Conservation (phyloP, 78 protist species). For the Bigelowiella natans region DNA sequence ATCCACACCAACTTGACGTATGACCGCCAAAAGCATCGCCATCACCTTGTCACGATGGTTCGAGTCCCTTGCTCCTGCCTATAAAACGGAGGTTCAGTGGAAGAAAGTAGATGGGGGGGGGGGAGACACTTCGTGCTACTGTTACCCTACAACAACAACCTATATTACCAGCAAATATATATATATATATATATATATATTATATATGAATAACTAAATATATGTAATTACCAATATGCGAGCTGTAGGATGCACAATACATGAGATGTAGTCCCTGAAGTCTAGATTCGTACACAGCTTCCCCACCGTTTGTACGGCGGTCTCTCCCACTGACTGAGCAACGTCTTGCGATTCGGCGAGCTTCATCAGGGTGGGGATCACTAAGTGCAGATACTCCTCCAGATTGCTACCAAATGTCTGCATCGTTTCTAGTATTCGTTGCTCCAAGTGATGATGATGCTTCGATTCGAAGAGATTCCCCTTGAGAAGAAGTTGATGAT, state of each 20-base stretch:
- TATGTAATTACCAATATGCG: constrained; percentile 50
- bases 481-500: neutral
- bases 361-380: constrained; percentile 71
- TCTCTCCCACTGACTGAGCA: neutral
- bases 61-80: neutral
- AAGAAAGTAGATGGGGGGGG: neutral
- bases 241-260: constrained; percentile 73
- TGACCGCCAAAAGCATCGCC: constrained; percentile 56
- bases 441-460: neutral
- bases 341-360: constrained; percentile 35
- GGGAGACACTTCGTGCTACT: neutral
- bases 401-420: constrained; percentile 65
- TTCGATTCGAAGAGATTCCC: too few species aligned
- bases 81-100: neutral
- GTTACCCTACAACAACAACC: neutral
- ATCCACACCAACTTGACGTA: constrained; percentile 57
- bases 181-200: neutral
- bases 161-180: neutral
- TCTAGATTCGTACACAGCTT: constrained; percentile 43
- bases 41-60: neutral
- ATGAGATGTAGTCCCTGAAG: constrained; percentile 66
- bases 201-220: neutral
- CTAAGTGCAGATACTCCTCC: constrained; percentile 75
- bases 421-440: constrained; percentile 36
- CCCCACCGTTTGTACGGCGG: constrained; percentile 53